Base-by-base conservation (phyloP, 2,329 filamentous ascomycete species). In the Tolypocladium inflatum region DNA sequence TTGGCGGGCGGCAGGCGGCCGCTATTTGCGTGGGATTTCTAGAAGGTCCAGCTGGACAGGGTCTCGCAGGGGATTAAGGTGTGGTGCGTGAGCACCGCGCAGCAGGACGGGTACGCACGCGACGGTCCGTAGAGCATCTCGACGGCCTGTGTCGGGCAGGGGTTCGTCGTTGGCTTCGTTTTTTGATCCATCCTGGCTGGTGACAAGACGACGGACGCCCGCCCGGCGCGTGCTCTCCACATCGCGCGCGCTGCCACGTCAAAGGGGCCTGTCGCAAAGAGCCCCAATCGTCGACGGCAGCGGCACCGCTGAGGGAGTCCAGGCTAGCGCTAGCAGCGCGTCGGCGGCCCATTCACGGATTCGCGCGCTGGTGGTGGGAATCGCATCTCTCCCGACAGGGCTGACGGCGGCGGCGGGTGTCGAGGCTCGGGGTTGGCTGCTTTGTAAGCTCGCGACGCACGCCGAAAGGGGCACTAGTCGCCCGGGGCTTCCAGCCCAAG, bases 1-100 rank as follows among this genome's bases (percentile, higher is more conserved):
- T 30, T 30, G 26, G 26, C 26, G 26, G 39, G 39, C 41, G 8
- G 30, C 2, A 7, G 43, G 43, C 21, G 21, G 10, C 21, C 45
- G 45, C 45, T 53, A 37, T 54, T n/a, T 39, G 41, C 15, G 23
- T 23, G n/a, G 54, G 26, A 26, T 9, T 55, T 26, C 41, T 56
- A 43, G 26, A 30, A 52, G 45, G n/a, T 51, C 55, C 55, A 56
- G 55, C 55, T 56, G 30, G 54, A 55, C 54, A 55, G 54, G 54
- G 54, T 21, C 5, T 51, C 45, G 21, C 15, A n/a, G n/a, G 43
- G 17, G 9, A 17, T 19, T 48, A 30, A 48, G 45, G 45, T 48
- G 45, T 19, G 45, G 21, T 30, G 23, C 23, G 45, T 19, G 23
- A 30, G n/a, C n/a, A n/a, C n/a, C n/a, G n/a, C n/a, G 45, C 45